phyloP scores from a whole-genome alignment of 345 rosid genomes.

The Pistacia integerrima region DNA sequence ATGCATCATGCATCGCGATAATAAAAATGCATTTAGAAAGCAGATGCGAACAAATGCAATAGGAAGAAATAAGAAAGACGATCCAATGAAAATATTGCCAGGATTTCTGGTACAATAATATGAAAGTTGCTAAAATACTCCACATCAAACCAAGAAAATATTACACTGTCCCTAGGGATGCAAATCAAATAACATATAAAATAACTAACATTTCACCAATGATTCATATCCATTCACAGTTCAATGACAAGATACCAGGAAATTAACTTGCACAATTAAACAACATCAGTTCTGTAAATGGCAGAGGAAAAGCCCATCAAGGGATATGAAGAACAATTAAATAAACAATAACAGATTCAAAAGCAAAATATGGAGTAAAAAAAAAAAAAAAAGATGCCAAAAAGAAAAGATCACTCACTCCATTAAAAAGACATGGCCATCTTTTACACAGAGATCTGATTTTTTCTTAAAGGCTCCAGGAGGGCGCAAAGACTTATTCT shows the following conservation, averaged over 20 bases:
- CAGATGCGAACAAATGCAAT: background rate
- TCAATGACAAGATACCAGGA: background rate
- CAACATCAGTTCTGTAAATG: background rate
- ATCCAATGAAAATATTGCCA: background rate
- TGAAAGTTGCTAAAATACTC: background rate
- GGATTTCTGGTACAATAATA: background rate
- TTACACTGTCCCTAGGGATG: background rate
- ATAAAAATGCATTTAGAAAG: background rate
- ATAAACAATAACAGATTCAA: background rate
- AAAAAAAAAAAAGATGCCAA: background rate
- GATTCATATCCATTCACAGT: background rate
- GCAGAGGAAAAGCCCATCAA: background rate
- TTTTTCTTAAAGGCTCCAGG: conserved; percentile 99
- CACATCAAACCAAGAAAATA: background rate
- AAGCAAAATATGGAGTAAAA: background rate
- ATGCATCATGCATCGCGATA: background rate
- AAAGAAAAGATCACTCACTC: conserved; percentile 62
- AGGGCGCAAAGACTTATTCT: conserved; percentile 88
- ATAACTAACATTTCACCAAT: background rate
- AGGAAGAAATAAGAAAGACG: background rate
- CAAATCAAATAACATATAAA: background rate
- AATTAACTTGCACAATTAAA: background rate
- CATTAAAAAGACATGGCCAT: conserved; percentile 93
- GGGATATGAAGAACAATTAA: background rate
- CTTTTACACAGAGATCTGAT: conserved; percentile 94